Evolutionary conservation across 768 basidiomycete species (phyloP).

Genomic region (Mycena capillaripes): DNA sequence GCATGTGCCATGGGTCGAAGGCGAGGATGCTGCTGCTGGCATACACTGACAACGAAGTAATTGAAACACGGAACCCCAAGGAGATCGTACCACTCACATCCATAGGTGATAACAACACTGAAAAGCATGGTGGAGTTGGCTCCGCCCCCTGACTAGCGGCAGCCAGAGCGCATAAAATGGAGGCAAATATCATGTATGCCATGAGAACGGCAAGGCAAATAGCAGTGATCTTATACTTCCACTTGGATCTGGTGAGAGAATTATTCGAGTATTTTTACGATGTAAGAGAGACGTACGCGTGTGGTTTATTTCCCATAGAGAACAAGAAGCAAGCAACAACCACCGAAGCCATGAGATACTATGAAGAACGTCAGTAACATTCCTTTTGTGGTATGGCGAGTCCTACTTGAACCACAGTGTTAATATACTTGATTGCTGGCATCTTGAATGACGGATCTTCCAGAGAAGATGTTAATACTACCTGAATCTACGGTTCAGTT

Average conservation of each 20-base stretch:
- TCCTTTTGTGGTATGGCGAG: background rate
- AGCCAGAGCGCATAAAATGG: conserved; percentile 83
- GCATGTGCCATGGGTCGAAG: conserved; percentile 96
- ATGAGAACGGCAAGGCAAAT: conserved; percentile 84
- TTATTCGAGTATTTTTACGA: background rate
- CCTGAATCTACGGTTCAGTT: conserved; percentile 54
- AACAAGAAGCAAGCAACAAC: conserved; percentile 93
- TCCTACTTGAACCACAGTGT: conserved; percentile 79
- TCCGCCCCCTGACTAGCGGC: conserved; percentile 77
- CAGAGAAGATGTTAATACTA: conserved; percentile 89
- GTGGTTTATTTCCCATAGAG: conserved; percentile 96
- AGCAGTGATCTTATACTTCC: conserved; percentile 89
- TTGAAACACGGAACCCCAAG: conserved; percentile 49
- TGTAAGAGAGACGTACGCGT: conserved; percentile 65
- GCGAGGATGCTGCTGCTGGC: conserved; percentile 83
- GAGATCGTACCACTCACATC: conserved; percentile 44
- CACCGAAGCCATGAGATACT: conserved; percentile 86
- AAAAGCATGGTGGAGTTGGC: conserved; percentile 85
- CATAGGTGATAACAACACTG: conserved; percentile 89
- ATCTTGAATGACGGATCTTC: conserved; percentile 81
- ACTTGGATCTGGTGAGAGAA: conserved; percentile 67
- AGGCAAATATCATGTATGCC: conserved; percentile 87
- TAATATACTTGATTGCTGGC: conserved; percentile 77
- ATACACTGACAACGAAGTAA: conserved; percentile 68
- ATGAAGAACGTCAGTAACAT: conserved; percentile 46